Evolutionary conservation across 2,329 filamentous ascomycete genomes (phyloP).

Genomic region (Hortaea sp.): DNA sequence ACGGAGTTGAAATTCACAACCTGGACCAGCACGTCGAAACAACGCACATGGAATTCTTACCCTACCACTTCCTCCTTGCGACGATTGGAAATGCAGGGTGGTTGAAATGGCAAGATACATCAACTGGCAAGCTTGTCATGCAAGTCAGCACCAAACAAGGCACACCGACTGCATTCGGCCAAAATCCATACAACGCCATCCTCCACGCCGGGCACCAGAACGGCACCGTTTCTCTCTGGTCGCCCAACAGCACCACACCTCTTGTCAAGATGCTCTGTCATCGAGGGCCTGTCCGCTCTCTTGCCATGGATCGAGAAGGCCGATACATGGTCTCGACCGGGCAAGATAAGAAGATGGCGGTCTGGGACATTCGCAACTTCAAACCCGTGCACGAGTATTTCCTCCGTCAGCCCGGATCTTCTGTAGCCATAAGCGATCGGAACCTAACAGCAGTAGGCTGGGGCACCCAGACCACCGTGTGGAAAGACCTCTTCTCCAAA

Average conservation of each 20-base stretch:
- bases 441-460: conserved; percentile 82
- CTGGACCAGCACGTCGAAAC: conserved; percentile 85
- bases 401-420: conserved; percentile 70
- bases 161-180: conserved; percentile 68
- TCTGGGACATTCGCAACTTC: conserved; percentile 93
- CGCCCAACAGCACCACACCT: conserved; percentile 76
- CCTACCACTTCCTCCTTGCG: conserved; percentile 88
- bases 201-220: conserved; percentile 91
- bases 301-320: conserved; percentile 81
- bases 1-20: conserved; percentile 86
- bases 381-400: conserved; percentile 86
- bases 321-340: conserved; percentile 93
- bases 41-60: conserved; percentile 87
- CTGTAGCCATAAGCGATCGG: conserved; percentile 78
- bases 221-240: conserved; percentile 90
- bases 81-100: conserved; percentile 75
- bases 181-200: conserved; percentile 89
- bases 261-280: conserved; percentile 88
- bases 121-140: conserved; percentile 77
- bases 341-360: conserved; percentile 82
- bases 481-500: conserved; percentile 81
- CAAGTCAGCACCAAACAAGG: conserved; percentile 80
- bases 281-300: conserved; percentile 72
- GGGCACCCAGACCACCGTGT: conserved; percentile 81
- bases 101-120: conserved; percentile 90